Conservation (phyloP, 805 yeast species). For the Diddensiella transvaalensis region DNA sequence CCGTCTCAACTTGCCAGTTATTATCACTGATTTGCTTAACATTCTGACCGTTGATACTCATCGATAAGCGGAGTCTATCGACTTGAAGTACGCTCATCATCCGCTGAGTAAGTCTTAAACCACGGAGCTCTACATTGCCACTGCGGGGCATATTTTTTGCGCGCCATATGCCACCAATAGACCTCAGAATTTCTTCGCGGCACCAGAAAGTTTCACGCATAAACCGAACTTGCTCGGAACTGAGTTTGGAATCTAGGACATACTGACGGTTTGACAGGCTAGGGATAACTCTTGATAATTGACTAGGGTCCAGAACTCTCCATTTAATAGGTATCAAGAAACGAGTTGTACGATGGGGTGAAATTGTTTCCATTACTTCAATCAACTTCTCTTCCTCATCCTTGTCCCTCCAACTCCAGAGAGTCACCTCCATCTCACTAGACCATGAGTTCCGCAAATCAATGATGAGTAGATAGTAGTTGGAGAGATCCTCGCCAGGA, state of each 20-base stretch:
- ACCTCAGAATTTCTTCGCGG: constrained; percentile 57
- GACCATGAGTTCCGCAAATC: constrained; percentile 84
- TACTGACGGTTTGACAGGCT: constrained; percentile 68
- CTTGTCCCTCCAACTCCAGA: constrained; percentile 18
- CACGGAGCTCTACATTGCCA: constrained; percentile 66
- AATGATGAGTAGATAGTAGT: constrained; percentile 60
- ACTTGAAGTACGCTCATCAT: constrained; percentile 52
- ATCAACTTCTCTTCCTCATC: constrained; percentile 5
- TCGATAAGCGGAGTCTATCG: constrained; percentile 31
- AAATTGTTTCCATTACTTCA: constrained; percentile 30
- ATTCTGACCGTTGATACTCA: constrained; percentile 26
- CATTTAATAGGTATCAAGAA: constrained; percentile 68
- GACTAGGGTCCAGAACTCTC: constrained; percentile 41
- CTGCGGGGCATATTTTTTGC: constrained; percentile 23
- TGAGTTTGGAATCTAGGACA: constrained; percentile 44
- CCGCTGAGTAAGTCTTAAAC: constrained; percentile 55
- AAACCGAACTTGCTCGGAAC: constrained; percentile 53
- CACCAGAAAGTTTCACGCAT: constrained; percentile 78
- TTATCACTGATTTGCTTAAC: constrained; percentile 14
- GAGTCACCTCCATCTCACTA: constrained; percentile 38
- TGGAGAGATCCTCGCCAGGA: constrained; percentile 24
- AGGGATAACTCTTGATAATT: constrained; percentile 58
- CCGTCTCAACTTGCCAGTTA: constrained; percentile 16
- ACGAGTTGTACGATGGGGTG: constrained; percentile 50
- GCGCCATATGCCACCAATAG: constrained; percentile 66